phyloP scores from a whole-genome alignment of 768 basidiomycete genomes.

The Hydnum rufescens region DNA sequence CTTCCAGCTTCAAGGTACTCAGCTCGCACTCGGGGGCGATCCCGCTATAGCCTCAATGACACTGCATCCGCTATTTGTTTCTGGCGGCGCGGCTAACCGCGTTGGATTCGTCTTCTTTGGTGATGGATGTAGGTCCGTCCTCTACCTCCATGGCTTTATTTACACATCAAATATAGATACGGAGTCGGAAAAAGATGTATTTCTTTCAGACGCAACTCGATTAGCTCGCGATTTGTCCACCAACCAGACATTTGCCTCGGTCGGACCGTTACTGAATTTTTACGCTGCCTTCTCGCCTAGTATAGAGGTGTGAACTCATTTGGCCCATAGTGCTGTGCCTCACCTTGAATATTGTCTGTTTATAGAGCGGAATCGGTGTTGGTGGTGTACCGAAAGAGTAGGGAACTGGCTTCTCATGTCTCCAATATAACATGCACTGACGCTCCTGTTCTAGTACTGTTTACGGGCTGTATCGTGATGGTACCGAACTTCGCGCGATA shows the following conservation, averaged over 20 bases:
- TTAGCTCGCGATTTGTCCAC: slow-evolving; percentile 49
- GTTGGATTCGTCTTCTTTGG: slow-evolving; percentile 60
- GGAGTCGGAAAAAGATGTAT: slow-evolving; percentile 35
- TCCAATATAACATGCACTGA: background rate
- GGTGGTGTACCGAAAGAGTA: slow-evolving; percentile 52
- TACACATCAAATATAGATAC: slow-evolving; percentile 26
- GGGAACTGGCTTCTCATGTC: slow-evolving; percentile 8
- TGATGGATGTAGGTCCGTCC: slow-evolving; percentile 43
- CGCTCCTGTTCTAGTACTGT: slow-evolving; percentile 30
- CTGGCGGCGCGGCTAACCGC: slow-evolving; percentile 44
- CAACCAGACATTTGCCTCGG: slow-evolving; percentile 60
- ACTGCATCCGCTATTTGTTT: slow-evolving; percentile 33
- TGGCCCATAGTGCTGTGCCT: no score
- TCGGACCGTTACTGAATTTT: slow-evolving; percentile 57
- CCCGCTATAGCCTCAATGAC: slow-evolving; percentile 63
- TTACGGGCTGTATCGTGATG: slow-evolving; percentile 58
- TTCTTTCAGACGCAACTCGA: slow-evolving; percentile 41
- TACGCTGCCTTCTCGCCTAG: slow-evolving; percentile 68
- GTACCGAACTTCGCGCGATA: slow-evolving; percentile 54
- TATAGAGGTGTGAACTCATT: slow-evolving; percentile 32
- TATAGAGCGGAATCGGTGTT: slow-evolving; percentile 50
- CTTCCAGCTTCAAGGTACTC: slow-evolving; percentile 37
- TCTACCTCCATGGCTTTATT: background rate
- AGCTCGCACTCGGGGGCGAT: slow-evolving; percentile 40
- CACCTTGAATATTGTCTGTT: background rate